Evolutionary conservation across 2,329 filamentous ascomycete species (phyloP).

Genomic region (Chrysoporthe puriensis): DNA sequence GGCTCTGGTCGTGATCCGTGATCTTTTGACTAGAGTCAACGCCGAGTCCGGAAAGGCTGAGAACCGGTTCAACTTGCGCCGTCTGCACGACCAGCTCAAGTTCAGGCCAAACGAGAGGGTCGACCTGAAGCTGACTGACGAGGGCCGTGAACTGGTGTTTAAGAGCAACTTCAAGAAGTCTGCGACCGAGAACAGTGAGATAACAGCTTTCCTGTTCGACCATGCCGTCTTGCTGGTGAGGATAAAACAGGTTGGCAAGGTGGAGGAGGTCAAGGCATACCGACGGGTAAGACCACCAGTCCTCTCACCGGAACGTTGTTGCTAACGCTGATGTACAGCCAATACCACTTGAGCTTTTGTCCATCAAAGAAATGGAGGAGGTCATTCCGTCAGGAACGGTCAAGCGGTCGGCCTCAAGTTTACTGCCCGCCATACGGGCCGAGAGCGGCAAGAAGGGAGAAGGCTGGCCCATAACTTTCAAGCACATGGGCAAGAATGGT

Average conservation of each 20-base stretch:
- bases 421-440: conserved; percentile 63
- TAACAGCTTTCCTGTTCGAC: conserved; percentile 94
- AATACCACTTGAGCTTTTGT: conserved; percentile 89
- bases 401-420: conserved; percentile 85
- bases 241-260: conserved; percentile 89
- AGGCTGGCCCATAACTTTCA: conserved; percentile 93
- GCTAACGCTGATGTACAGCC: conserved; percentile 55
- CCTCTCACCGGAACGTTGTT: background rate
- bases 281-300: conserved; percentile 58
- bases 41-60: conserved; percentile 95
- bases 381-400: conserved; percentile 81
- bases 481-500: conserved; percentile 91
- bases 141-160: conserved; percentile 89
- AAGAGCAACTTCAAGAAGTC: conserved; percentile 94
- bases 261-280: conserved; percentile 93
- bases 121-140: conserved; percentile 91
- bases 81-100: conserved; percentile 87
- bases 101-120: conserved; percentile 90
- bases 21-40: conserved; percentile 87
- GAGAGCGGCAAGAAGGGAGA: conserved; percentile 66
- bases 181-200: conserved; percentile 83
- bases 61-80: conserved; percentile 94
- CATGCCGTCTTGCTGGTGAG: conserved; percentile 91
- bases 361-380: conserved; percentile 97
- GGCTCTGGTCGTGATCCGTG: conserved; percentile 83